These are phyloP conservation scores for Yamadazyma oceani DNA, from an alignment of 1,139 yeast genomes.

Conservation along the genomic window DNA sequence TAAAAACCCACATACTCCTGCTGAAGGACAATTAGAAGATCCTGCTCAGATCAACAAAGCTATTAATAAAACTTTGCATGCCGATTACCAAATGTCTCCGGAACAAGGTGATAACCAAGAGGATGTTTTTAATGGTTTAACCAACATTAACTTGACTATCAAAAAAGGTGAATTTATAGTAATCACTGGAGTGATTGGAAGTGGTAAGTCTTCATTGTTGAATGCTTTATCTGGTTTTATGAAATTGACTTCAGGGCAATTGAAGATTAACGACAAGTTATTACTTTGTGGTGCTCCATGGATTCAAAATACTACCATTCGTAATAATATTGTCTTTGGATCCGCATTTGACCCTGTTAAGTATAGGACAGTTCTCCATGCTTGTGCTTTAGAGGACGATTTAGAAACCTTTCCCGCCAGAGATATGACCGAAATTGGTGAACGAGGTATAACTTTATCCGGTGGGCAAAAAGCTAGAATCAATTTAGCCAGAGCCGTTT, in stretches of 20 bases:
- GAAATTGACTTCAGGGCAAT: constrained; percentile 28
- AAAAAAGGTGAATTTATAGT: constrained; percentile 34
- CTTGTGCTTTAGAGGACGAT: constrained; percentile 45
- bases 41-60: constrained; percentile 2
- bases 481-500: constrained; percentile 44
- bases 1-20: background rate
- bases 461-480: constrained; percentile 48
- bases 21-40: constrained; percentile 4
- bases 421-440: constrained; percentile 44
- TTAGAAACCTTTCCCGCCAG: constrained; percentile 32
- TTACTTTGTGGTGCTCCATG: constrained; percentile 40
- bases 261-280: constrained; percentile 28
- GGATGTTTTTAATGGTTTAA: constrained; percentile 29
- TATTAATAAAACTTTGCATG: constrained; percentile 2
- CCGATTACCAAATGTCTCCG: constrained; percentile 7
- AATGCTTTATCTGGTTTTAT: constrained; percentile 46
- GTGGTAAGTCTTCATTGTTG: constrained; percentile 60
- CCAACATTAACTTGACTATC: constrained; percentile 29
- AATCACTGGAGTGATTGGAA: constrained; percentile 43
- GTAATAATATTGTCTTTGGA: constrained; percentile 43
- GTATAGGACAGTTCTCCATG: constrained; percentile 31
- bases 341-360: constrained; percentile 27
- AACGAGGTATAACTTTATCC: constrained; percentile 42
- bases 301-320: constrained; percentile 48
- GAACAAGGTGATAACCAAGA: constrained; percentile 5